These are phyloP conservation scores for Phialemoniopsis sp. DNA, from an alignment of 2,329 filamentous ascomycete genomes.

Conservation along the genomic window DNA sequence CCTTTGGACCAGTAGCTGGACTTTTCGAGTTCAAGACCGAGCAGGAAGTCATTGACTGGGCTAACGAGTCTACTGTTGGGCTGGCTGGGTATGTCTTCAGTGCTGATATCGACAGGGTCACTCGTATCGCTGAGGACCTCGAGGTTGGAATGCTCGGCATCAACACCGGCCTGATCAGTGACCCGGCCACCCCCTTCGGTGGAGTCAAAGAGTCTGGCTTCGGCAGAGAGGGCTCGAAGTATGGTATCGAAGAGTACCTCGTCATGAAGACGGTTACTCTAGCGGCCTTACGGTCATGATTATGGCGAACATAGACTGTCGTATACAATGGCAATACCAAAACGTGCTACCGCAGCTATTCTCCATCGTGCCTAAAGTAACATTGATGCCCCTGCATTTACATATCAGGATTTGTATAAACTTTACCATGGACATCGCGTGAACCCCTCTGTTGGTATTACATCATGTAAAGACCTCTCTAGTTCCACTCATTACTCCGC, in stretches of 20 bases:
- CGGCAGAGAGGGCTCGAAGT: slow-evolving; percentile 72
- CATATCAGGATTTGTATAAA: no score
- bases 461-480: no score
- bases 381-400: no score
- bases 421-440: no score
- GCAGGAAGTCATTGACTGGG: slow-evolving; percentile 78
- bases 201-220: slow-evolving; percentile 82
- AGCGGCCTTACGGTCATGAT: no score
- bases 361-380: no score
- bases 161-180: slow-evolving; percentile 67
- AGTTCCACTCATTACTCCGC: no score
- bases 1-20: slow-evolving; percentile 89
- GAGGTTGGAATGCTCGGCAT: slow-evolving; percentile 87
- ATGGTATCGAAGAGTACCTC: slow-evolving; percentile 74
- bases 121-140: slow-evolving; percentile 62
- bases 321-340: no score
- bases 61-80: slow-evolving; percentile 80
- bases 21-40: slow-evolving; percentile 87
- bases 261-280: slow-evolving; percentile 63
- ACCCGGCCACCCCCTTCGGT: slow-evolving; percentile 62
- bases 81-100: slow-evolving; percentile 94
- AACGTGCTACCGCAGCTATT: no score
- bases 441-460: no score
- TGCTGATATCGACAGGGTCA: slow-evolving; percentile 52
- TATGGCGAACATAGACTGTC: no score